A percentile compares a stretch with the other conserved stretches of the same genome.
Conservation (phyloP, 2,329 filamentous ascomycete species). For the Colletotrichum viniferum region DNA sequence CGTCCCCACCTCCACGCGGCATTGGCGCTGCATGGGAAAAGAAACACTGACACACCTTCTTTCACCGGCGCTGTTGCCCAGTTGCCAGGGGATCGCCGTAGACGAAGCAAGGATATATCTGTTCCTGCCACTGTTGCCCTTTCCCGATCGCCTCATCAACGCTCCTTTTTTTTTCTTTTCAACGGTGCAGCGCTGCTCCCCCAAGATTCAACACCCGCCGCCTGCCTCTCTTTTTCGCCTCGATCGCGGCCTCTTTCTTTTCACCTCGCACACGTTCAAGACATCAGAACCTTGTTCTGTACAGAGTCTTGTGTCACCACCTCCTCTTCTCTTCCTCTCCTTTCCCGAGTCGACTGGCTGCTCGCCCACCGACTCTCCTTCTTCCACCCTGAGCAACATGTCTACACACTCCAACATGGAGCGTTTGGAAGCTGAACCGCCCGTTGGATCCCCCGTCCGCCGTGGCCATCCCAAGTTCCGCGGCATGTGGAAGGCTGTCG, state of each 20-base stretch:
- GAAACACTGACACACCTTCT: constrained; percentile 11
- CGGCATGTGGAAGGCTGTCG: constrained; percentile 38
- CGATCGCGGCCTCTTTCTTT: background rate
- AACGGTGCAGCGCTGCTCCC: background rate
- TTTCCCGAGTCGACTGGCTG: background rate
- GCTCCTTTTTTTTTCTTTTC: background rate
- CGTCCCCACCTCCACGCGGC: constrained; percentile 9
- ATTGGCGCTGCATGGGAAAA: constrained; percentile 8
- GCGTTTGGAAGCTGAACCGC: constrained; percentile 9
- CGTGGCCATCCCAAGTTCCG: constrained; percentile 31
- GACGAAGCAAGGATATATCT: constrained; percentile 3
- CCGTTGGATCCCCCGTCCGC: constrained; percentile 1
- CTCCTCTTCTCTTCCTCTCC: constrained; percentile 1
- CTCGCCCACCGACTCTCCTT: constrained; percentile 9
- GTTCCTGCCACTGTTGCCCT: background rate
- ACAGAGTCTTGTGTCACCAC: constrained; percentile 6
- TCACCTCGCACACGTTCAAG: constrained; percentile 12
- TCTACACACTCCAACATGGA: constrained; percentile 21
- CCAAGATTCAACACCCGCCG: background rate
- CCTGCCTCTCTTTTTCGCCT: background rate
- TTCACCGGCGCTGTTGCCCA: background rate
- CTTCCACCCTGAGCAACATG: constrained; percentile 16
- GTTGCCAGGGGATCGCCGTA: background rate
- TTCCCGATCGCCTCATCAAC: background rate
- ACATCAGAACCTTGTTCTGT: constrained; percentile 22